Conservation (phyloP, 2,329 filamentous ascomycete genomes). For the Scedosporium boydii region DNA sequence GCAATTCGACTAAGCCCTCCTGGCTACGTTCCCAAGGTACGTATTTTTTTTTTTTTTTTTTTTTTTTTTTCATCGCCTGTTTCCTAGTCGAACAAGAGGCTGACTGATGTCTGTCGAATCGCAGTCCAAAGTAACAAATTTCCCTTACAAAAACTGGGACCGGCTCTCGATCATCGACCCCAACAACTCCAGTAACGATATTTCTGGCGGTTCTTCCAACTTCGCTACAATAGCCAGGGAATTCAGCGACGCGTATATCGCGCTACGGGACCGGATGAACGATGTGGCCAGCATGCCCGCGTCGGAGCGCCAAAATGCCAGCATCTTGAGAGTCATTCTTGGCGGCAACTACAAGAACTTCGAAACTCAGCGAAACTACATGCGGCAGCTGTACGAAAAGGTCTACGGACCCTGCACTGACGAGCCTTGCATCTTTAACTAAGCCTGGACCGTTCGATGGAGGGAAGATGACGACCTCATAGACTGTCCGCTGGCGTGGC, state of each 20-base stretch:
- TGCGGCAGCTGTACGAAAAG: constrained; percentile 1
- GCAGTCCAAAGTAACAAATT: constrained; percentile 31
- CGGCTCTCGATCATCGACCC: constrained; percentile 87
- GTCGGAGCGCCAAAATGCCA: not conserved
- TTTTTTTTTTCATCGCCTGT: too few species aligned
- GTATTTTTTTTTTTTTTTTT: constrained; percentile 12
- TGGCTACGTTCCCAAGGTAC: constrained; percentile 67
- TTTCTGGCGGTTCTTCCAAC: constrained; percentile 74
- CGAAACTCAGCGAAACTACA: constrained; percentile 8
- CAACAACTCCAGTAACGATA: constrained; percentile 77
- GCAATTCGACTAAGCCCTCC: constrained; percentile 72
- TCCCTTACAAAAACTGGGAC: constrained; percentile 50
- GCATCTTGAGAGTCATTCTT: constrained; percentile 10
- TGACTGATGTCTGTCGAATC: constrained; percentile 6
- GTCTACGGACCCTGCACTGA: not conserved
- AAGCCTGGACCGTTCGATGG: not conserved
- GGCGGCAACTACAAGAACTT: constrained; percentile 12
- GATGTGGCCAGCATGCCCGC: constrained; percentile 29
- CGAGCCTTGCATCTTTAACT: not conserved
- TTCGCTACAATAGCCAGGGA: constrained; percentile 55
- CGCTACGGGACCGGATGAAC: constrained; percentile 48
- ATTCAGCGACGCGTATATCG: constrained; percentile 57
- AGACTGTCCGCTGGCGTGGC: not conserved
- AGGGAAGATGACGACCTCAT: not conserved
- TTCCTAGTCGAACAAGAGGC: not conserved